Conservation (phyloP, 495 filamentous ascomycete species). For the Schizothecium vesticola region DNA sequence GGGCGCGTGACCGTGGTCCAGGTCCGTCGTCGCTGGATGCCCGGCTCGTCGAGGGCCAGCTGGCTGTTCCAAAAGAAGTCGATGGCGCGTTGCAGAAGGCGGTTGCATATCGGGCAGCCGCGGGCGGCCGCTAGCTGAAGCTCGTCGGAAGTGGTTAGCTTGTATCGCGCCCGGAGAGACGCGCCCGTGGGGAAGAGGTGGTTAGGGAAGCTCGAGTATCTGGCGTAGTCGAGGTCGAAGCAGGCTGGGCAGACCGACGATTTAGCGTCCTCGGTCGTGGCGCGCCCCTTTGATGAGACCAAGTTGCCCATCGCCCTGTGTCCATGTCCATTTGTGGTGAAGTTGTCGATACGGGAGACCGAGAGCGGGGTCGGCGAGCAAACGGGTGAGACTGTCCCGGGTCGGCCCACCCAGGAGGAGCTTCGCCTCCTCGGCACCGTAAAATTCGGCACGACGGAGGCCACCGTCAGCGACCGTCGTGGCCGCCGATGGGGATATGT, state of each 20-base stretch:
- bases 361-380: not conserved
- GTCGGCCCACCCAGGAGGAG: not conserved
- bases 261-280: not conserved
- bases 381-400: not conserved
- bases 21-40: not conserved
- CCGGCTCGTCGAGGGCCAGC: not conserved
- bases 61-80: constrained; percentile 9
- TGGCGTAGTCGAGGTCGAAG: constrained; percentile 4
- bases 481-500: not conserved
- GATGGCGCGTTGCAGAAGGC: constrained; percentile 7
- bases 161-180: not conserved
- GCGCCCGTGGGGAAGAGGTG: not conserved
- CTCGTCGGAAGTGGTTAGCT: not conserved
- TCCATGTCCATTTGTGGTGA: not conserved
- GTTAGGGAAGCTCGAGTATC: not conserved
- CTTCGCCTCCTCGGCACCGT: not conserved
- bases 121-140: not conserved
- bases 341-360: not conserved
- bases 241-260: not conserved
- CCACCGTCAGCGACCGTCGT: not conserved
- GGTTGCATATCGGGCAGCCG: constrained; percentile 4
- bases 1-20: not conserved
- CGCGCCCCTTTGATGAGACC: not conserved
- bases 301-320: not conserved
- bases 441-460: not conserved